A percentile compares a stretch with the other conserved stretches of the same genome.
These are phyloP conservation scores for Phaeosphaeria sp. DNA, from an alignment of 2,329 filamentous ascomycete species.

Conservation along the genomic window DNA sequence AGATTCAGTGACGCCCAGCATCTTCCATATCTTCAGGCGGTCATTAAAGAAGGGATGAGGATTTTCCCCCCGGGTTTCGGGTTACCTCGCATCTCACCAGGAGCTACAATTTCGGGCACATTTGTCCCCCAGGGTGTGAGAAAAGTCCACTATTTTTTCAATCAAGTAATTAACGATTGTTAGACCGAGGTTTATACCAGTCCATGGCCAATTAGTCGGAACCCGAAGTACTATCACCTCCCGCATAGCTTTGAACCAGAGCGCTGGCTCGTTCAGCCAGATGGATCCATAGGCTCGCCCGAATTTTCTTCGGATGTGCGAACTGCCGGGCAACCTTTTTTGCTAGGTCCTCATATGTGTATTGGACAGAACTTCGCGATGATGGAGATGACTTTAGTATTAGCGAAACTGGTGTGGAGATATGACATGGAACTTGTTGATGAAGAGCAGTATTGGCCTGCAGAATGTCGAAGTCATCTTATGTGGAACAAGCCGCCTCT, in stretches of 20 bases:
- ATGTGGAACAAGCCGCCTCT: too few relatives aligned
- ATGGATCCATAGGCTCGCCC: too few relatives aligned
- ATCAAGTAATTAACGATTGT: too few relatives aligned
- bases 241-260: slow-evolving; percentile 37
- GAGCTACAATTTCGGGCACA: slow-evolving; percentile 10
- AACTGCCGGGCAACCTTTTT: slow-evolving; percentile 29
- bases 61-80: slow-evolving; percentile 38
- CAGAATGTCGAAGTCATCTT: too few relatives aligned
- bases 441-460: too few relatives aligned
- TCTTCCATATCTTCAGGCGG: slow-evolving; percentile 31
- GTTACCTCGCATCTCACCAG: slow-evolving; percentile 36
- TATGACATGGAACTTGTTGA: too few relatives aligned
- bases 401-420: too few relatives aligned
- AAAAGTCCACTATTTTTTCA: too few relatives aligned
- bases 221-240: slow-evolving; percentile 22
- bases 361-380: too few relatives aligned
- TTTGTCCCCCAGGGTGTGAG: slow-evolving; percentile 32
- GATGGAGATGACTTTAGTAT: too few relatives aligned
- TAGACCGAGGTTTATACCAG: slow-evolving; percentile 27
- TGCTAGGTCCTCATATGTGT: slow-evolving; percentile 44
- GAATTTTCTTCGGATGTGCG: slow-evolving; percentile 22
- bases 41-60: slow-evolving; percentile 33
- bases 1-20: too few relatives aligned
- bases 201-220: slow-evolving; percentile 26
- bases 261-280: slow-evolving; percentile 43